Evolutionary conservation across 75 land plant species (phyloP), one percentile per base, ranked within the genome.

Genomic region (Cunninghamia lanceolata): DNA sequence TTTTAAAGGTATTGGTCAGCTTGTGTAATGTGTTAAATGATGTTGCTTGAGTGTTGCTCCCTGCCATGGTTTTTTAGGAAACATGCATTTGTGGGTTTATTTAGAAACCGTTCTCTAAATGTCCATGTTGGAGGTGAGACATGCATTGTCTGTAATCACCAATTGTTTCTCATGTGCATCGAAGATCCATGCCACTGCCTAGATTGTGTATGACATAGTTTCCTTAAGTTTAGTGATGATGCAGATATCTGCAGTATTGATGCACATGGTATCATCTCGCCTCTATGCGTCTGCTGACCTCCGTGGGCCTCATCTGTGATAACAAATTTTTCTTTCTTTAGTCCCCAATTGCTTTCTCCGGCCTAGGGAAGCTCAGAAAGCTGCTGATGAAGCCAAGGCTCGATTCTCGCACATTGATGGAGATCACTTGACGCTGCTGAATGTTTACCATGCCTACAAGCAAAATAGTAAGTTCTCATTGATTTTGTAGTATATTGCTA

Each of bases 271-370:
- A 34, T 89, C 87, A 84, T 94, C 90, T 93, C 89, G 96, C 91
- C 92, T 97, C 94, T 95, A 92, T 97, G 92, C 99, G 95, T 97
- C 98, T 94, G 95, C 98, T 96, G 98, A 97, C 96, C 96, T 91
- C 94, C 92, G 90, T 94, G 99, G 96, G 94, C 96, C 93, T 95
- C 96, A 88, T 93, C 98, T 97, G 95, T 97, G 94, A 93, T 96
- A 93, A 92, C 92, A 88, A 91, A 90, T 87, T 93, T 88, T 83
- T 91, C 46, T 91, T 94, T 93, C 88, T 91, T 84, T 97, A 97
- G 99, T 96, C 91, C 99, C 99, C 91, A 97, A 97, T 92, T 95
- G 99, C 98, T 97, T 97, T 90, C 91, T 97, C 88, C 98, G 99
- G 91, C 99, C 99, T 89, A 96, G 95, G 91, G 99, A 97, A 86